Evolutionary conservation across 176 grass and related monocot species (phyloP).

Genomic region (Phoenix dactylifera): DNA sequence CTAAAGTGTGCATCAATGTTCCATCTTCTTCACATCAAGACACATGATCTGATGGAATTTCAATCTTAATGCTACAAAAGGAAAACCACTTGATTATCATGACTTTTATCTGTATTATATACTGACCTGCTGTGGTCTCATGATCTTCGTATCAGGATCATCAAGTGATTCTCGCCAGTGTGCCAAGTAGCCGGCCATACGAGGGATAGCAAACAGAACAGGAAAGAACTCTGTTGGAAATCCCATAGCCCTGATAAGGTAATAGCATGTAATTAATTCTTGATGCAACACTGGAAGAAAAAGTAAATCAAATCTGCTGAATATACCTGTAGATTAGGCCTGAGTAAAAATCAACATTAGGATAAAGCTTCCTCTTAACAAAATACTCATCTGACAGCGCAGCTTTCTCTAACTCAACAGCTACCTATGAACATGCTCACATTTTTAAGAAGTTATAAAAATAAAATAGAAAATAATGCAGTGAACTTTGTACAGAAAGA

Average conservation of each 20-base stretch:
- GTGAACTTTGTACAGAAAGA: no score
- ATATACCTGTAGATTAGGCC: slow-evolving; percentile 87
- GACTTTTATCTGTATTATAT: neutral
- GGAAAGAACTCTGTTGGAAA: slow-evolving; percentile 96
- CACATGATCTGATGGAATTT: no score
- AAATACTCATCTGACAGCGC: slow-evolving; percentile 93
- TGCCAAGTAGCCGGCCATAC: slow-evolving; percentile 92
- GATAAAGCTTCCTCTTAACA: slow-evolving; percentile 95
- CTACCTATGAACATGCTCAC: slow-evolving; percentile 38
- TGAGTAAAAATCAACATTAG: slow-evolving; percentile 98
- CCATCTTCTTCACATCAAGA: no score
- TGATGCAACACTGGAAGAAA: neutral
- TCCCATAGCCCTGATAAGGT: slow-evolving; percentile 76
- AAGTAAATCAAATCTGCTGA: slow-evolving; percentile 1
- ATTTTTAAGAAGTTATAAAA: neutral
- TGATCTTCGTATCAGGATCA: slow-evolving; percentile 96
- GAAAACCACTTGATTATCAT: no score
- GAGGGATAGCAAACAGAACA: slow-evolving; percentile 82
- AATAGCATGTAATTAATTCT: slow-evolving; percentile 11
- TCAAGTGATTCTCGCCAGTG: slow-evolving; percentile 97
- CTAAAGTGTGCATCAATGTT: no score
- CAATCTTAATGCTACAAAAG: no score
- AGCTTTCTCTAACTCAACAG: slow-evolving; percentile 91
- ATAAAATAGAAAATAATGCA: no score
- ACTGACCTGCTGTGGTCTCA: slow-evolving; percentile 94